Percentiles rank a stretch among this genome's conserved stretches.
phyloP scores from a whole-genome alignment of 495 filamentous ascomycete species.

The Lindgomyces ingoldianus region DNA sequence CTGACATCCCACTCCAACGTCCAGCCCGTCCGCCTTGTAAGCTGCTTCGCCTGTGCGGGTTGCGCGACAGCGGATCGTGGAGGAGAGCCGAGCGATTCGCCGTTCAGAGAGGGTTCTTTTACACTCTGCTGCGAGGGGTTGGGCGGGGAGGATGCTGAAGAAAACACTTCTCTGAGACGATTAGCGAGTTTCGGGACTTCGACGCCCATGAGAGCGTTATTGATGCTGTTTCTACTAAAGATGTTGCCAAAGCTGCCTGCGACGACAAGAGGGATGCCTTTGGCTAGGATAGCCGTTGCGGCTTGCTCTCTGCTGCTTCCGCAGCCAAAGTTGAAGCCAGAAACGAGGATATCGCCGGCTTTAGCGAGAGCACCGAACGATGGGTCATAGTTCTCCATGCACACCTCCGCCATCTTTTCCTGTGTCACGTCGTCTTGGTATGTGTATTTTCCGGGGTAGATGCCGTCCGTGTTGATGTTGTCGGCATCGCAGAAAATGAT shows the following conservation, averaged over 20 bases:
- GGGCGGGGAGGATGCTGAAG: constrained; percentile 12
- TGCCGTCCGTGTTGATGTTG: constrained; percentile 77
- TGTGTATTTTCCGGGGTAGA: constrained; percentile 89
- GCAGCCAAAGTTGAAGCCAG: constrained; percentile 90
- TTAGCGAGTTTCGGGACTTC: constrained; percentile 75
- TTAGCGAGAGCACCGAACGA: constrained; percentile 62
- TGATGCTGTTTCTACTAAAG: constrained; percentile 85
- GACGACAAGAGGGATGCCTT: constrained; percentile 80
- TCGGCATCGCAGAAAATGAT: constrained; percentile 72
- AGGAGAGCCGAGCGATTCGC: constrained; percentile 49
- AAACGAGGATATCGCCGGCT: constrained; percentile 75
- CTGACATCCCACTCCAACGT: constrained; percentile 81
- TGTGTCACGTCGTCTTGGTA: constrained; percentile 81
- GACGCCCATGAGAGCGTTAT: constrained; percentile 84
- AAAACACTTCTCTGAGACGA: constrained; percentile 67
- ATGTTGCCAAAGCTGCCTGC: constrained; percentile 88
- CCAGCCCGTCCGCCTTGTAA: constrained; percentile 87
- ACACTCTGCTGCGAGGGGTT: constrained; percentile 23
- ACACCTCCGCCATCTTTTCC: constrained; percentile 81
- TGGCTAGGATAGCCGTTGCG: constrained; percentile 84
- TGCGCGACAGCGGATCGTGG: constrained; percentile 44
- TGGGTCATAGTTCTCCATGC: constrained; percentile 90
- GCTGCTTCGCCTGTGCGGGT: constrained; percentile 51
- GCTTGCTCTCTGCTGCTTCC: constrained; percentile 83
- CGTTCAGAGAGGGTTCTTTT: constrained; percentile 42